Percentiles rank a stretch among this genome's conserved stretches.
These are phyloP conservation scores for Thuja plicata DNA, from an alignment of 83 land plant genomes.

Conservation along the genomic window DNA sequence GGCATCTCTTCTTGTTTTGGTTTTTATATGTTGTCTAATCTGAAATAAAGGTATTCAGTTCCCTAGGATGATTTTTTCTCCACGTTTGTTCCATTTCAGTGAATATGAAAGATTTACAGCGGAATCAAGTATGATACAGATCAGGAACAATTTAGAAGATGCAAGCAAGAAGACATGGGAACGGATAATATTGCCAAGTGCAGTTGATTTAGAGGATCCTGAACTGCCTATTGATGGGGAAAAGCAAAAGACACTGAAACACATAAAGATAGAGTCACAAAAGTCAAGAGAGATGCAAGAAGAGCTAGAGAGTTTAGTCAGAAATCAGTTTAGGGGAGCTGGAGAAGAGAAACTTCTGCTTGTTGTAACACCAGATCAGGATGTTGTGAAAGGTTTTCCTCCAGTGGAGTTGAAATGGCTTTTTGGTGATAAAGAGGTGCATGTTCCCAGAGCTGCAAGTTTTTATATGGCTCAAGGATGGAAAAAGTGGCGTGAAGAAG, in stretches of 20 bases:
- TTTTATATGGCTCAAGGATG: constrained; percentile 74
- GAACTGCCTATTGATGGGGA: constrained; percentile 22
- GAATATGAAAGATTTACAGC: background rate
- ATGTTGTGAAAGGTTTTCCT: constrained; percentile 63
- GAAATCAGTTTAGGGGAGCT: constrained; percentile 40
- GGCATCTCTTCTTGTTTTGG: background rate
- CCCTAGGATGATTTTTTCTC: background rate
- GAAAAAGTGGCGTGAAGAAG: constrained; percentile 86
- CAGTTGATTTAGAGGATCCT: constrained; percentile 42
- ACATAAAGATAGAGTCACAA: constrained; percentile 32
- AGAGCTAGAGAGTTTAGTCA: constrained; percentile 42
- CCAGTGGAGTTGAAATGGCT: constrained; percentile 62
- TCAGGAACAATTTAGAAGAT: constrained; percentile 41
- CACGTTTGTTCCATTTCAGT: background rate
- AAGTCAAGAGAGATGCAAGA: constrained; percentile 56
- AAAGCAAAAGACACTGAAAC: constrained; percentile 19
- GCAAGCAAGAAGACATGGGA: constrained; percentile 40
- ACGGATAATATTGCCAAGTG: constrained; percentile 48
- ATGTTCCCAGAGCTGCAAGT: constrained; percentile 61
- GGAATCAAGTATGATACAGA: constrained; percentile 10
- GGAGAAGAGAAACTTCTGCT: constrained; percentile 59
- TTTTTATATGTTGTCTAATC: background rate
- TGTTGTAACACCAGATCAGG: constrained; percentile 44
- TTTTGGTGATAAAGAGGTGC: constrained; percentile 63
- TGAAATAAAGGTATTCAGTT: background rate